Evolutionary conservation across 768 basidiomycete genomes (phyloP).

Genomic region (Cystoderma amianthinum): DNA sequence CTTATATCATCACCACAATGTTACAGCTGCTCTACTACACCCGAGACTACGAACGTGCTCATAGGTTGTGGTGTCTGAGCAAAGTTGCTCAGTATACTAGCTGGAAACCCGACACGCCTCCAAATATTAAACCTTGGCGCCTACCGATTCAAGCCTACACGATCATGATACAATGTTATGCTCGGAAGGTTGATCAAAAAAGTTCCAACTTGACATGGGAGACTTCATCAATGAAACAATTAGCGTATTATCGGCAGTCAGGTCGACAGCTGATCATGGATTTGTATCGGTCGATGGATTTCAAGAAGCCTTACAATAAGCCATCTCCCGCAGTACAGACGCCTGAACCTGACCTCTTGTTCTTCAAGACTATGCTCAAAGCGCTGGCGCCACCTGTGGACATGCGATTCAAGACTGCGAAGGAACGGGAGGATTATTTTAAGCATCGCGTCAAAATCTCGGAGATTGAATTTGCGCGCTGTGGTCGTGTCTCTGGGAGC

Average conservation of each 20-base stretch:
- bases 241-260: no score
- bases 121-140: slow-evolving; percentile 61
- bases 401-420: not conserved
- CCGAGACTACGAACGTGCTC: slow-evolving; percentile 48
- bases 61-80: slow-evolving; percentile 60
- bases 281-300: no score
- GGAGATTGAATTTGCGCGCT: not conserved
- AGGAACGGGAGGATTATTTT: not conserved
- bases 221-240: no score
- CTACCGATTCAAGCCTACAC: slow-evolving; percentile 66
- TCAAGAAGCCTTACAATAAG: no score
- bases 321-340: no score
- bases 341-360: slow-evolving; percentile 51
- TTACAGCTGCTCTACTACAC: slow-evolving; percentile 56
- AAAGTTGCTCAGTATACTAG: slow-evolving; percentile 54
- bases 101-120: slow-evolving; percentile 23
- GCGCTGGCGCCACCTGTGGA: slow-evolving; percentile 22
- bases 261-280: slow-evolving; percentile 8
- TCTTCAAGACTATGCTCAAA: slow-evolving; percentile 57
- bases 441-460: not conserved
- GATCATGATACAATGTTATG: slow-evolving; percentile 60
- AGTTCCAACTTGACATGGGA: no score
- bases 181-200: no score
- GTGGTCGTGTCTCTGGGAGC: not conserved
- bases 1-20: slow-evolving; percentile 50